Base-by-base conservation (phyloP, 441 rosid species). In the Adansonia rubrostipa region DNA sequence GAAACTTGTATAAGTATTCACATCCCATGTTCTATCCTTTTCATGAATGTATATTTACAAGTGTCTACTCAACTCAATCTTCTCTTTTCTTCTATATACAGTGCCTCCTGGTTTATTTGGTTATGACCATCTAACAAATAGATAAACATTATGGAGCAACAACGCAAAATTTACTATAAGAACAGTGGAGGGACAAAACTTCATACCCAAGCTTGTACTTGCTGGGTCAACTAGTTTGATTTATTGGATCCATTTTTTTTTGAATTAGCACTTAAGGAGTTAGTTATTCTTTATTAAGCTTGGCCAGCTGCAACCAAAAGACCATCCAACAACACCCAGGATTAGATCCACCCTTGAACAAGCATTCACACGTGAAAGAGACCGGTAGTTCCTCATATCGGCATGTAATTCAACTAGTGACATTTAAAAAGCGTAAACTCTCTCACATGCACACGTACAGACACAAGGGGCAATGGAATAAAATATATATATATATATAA, bases 241-340 rank as follows among this genome's bases (percentile, higher is more conserved):
- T 74, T 8, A 9, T 47, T 11, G 67, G 64, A 33, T 64, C 13
- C 72, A 51, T 56, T 11, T 1, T 76, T 62, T 56, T 56, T 15
- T 54, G 45, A 24, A 54, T 88, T 84, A 92, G 84, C 94, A 92
- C 83, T 91, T 95, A 80, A 83, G 94, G 82, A 84, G 76, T 71
- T 63, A 89, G 71, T 83, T 79, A 75, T 78, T 81, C 73, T 86
- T 88, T 19, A 28, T 72, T 57, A 86, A 88, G 88, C 85, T 83
- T 42, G 97, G 94, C 98, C 95, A 92, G 86, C 97, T 96, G 88
- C 99, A 96, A 71, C 98, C 99, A 20, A 87, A 87, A 33, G 96
- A 94, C 94, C 97, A 96, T 82, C 97, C 94, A 85, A 96, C 83
- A 62, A 96, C 97, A 77, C 98, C 97, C 44, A 83, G 80, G 82